phyloP scores from a whole-genome alignment of 225 moss, liverwort and hornwort species.

The Bryoerythrophyllum caledonicum region DNA sequence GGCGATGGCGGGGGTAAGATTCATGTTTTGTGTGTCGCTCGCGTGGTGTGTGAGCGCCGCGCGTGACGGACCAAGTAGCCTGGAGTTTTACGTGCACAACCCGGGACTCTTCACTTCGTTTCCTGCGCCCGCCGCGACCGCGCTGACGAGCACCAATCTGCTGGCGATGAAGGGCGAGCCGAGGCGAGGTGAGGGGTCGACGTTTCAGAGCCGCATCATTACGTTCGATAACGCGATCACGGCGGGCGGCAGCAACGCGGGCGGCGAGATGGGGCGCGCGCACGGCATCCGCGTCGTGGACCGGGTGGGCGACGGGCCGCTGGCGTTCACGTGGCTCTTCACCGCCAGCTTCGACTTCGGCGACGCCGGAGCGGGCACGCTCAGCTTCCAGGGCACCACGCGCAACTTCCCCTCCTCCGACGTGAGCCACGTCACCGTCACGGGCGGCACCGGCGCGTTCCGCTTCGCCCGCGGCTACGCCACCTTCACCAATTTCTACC shows the following conservation, averaged over 20 bases:
- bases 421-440: constrained; percentile 45
- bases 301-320: constrained; percentile 42
- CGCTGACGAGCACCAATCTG: constrained; percentile 14
- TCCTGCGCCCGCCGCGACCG: constrained; percentile 1
- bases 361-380: constrained; percentile 29
- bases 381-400: constrained; percentile 61
- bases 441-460: constrained; percentile 52
- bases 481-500: constrained; percentile 55
- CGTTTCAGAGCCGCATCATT: constrained; percentile 49
- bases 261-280: constrained; percentile 35
- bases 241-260: neutral
- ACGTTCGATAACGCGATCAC: constrained; percentile 54
- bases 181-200: neutral
- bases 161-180: constrained; percentile 32
- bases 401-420: constrained; percentile 53
- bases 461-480: constrained; percentile 43
- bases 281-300: constrained; percentile 57
- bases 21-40: neutral
- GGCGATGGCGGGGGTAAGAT: constrained; percentile 22
- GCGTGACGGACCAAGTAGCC: constrained; percentile 18
- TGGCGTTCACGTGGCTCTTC: constrained; percentile 55
- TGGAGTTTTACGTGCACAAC: constrained; percentile 59
- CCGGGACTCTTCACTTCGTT: constrained; percentile 48
- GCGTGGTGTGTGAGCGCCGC: neutral
- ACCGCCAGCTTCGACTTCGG: constrained; percentile 36